phyloP scores from a whole-genome alignment of 176 grass and related monocot genomes.

The Olyra latifolia region DNA sequence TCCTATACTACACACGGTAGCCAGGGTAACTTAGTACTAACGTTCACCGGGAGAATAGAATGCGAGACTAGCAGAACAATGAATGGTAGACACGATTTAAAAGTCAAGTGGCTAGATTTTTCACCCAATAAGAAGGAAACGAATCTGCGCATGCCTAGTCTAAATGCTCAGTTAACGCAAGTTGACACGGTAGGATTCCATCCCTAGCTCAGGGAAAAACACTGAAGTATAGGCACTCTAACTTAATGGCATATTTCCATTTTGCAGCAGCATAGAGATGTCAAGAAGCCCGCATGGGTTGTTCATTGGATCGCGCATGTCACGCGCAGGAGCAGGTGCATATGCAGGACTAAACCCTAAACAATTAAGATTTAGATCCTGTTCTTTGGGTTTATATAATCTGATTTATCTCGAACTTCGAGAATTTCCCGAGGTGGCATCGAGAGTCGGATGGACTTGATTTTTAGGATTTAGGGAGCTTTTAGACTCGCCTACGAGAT shows the following conservation, averaged over 20 bases:
- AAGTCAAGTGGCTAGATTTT: too few relatives aligned
- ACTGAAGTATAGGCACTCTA: neutral
- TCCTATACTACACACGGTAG: too few relatives aligned
- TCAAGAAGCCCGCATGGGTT: constrained; percentile 31
- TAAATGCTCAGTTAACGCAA: neutral
- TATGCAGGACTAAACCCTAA: constrained; percentile 6
- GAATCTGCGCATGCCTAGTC: neutral
- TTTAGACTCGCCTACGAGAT: too few relatives aligned
- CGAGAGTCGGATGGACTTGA: too few relatives aligned
- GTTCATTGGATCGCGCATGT: constrained; percentile 41
- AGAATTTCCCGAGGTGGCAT: too few relatives aligned
- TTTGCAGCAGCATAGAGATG: constrained; percentile 30
- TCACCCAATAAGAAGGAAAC: neutral
- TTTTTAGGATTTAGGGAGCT: too few relatives aligned
- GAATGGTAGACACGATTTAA: too few relatives aligned
- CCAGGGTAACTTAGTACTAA: neutral
- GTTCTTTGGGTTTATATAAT: too few relatives aligned
- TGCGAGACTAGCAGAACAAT: neutral
- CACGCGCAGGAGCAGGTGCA: neutral
- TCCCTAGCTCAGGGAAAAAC: neutral
- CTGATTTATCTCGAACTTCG: too few relatives aligned
- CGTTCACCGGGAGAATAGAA: neutral
- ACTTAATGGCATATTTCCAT: neutral
- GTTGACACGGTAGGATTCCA: neutral
- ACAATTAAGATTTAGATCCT: too few relatives aligned